Conservation (phyloP, 2,329 filamentous ascomycete species). For the Tothia fuscella region DNA sequence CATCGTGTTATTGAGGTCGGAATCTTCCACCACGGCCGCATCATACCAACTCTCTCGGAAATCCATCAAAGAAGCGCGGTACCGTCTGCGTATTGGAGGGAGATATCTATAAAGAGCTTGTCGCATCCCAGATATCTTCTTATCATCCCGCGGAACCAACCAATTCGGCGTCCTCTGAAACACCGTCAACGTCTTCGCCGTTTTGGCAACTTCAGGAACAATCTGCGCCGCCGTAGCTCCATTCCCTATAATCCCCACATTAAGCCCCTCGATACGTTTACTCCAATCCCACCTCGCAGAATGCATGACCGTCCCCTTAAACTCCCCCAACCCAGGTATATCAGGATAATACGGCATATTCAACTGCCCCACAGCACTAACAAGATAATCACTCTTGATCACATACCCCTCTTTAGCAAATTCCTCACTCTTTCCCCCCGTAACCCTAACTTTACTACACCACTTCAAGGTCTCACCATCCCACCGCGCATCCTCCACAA, state of each 20-base stretch:
- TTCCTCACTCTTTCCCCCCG: slow-evolving; percentile 43
- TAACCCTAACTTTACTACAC: slow-evolving; percentile 37
- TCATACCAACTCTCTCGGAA: slow-evolving; percentile 38
- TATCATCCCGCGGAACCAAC: slow-evolving; percentile 43
- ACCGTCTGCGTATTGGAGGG: slow-evolving; percentile 38
- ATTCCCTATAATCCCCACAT: slow-evolving; percentile 48
- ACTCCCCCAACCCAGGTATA: slow-evolving; percentile 36
- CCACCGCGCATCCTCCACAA: slow-evolving; percentile 42
- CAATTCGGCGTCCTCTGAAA: slow-evolving; percentile 50
- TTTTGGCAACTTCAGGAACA: slow-evolving; percentile 43
- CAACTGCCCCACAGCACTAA: slow-evolving; percentile 47
- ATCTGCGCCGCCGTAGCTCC: slow-evolving; percentile 47
- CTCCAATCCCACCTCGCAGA: slow-evolving; percentile 50
- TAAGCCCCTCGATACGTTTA: slow-evolving; percentile 42
- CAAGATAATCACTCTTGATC: slow-evolving; percentile 43
- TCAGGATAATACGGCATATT: slow-evolving; percentile 41
- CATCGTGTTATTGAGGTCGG: slow-evolving; percentile 22
- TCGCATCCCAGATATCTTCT: slow-evolving; percentile 30
- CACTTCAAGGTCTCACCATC: slow-evolving; percentile 40
- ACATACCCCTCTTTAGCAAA: slow-evolving; percentile 37
- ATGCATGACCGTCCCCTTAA: slow-evolving; percentile 43
- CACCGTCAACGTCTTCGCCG: slow-evolving; percentile 37
- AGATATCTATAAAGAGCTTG: slow-evolving; percentile 36
- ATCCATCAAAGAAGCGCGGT: slow-evolving; percentile 42
- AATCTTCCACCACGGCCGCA: slow-evolving; percentile 31